Conservation (phyloP, 2,329 filamentous ascomycete genomes). For the Gnomoniopsis sp. region DNA sequence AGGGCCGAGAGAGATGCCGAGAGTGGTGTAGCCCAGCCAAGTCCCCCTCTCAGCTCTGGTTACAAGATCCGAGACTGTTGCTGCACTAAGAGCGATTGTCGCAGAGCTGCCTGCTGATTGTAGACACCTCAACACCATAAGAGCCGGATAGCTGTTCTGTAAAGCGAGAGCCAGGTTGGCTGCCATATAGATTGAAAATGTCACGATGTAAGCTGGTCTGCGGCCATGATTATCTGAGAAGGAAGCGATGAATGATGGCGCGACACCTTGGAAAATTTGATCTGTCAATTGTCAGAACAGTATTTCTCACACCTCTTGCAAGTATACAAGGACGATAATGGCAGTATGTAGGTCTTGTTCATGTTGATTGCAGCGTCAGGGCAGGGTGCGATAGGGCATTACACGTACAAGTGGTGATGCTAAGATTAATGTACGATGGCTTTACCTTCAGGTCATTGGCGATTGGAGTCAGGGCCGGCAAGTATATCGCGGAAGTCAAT, state of each 20-base stretch:
- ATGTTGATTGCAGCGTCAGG: background rate
- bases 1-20: constrained; percentile 41
- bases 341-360: background rate
- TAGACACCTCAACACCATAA: constrained; percentile 48
- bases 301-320: background rate
- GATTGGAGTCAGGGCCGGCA: constrained; percentile 39
- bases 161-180: constrained; percentile 46
- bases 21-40: constrained; percentile 50
- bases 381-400: constrained; percentile 20
- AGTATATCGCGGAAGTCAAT: constrained; percentile 27
- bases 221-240: constrained; percentile 24
- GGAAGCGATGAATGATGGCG: constrained; percentile 36
- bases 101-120: constrained; percentile 31
- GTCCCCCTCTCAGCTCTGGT: constrained; percentile 59
- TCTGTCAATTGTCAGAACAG: background rate
- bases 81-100: constrained; percentile 24
- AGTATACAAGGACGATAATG: constrained; percentile 1
- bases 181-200: constrained; percentile 42
- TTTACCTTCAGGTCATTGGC: constrained; percentile 37
- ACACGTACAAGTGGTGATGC: constrained; percentile 38
- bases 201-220: constrained; percentile 44
- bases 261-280: constrained; percentile 18
- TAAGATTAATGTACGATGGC: constrained; percentile 42
- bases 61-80: constrained; percentile 55
- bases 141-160: constrained; percentile 38